phyloP scores from a whole-genome alignment of 2,329 filamentous ascomycete species.

The Penicillium aurantiogriseum region DNA sequence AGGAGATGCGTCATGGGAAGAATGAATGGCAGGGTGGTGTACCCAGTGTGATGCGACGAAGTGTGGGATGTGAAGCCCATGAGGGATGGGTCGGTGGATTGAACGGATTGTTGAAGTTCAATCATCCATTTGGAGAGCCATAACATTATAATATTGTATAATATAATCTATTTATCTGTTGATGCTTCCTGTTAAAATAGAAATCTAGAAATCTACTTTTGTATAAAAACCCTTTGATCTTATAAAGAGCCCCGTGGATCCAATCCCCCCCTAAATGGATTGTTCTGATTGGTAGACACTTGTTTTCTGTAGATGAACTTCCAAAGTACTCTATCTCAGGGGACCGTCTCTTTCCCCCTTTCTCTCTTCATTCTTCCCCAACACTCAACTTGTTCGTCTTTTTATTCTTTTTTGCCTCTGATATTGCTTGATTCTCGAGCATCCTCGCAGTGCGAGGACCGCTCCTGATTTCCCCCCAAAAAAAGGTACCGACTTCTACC shows the following conservation, averaged over 20 bases:
- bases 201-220: too few relatives aligned
- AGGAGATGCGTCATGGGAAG: slow-evolving; percentile 62
- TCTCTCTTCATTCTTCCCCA: slow-evolving; percentile 7
- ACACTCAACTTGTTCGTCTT: background rate
- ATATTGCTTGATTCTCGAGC: slow-evolving; percentile 14
- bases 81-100: slow-evolving; percentile 96
- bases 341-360: slow-evolving; percentile 8
- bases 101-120: slow-evolving; percentile 93
- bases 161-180: background rate
- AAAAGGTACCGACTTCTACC: slow-evolving; percentile 10
- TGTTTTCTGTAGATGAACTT: slow-evolving; percentile 27
- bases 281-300: slow-evolving; percentile 17
- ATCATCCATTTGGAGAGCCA: slow-evolving; percentile 85
- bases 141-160: background rate
- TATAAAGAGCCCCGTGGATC: background rate
- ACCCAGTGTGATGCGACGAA: slow-evolving; percentile 78
- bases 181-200: too few relatives aligned
- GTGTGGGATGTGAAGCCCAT: slow-evolving; percentile 57
- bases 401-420: slow-evolving; percentile 3
- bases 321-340: slow-evolving; percentile 10
- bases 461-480: slow-evolving; percentile 9
- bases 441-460: slow-evolving; percentile 28
- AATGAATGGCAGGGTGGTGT: slow-evolving; percentile 73
- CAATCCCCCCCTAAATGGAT: background rate
- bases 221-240: too few relatives aligned